Percentiles rank a stretch among this genome's conserved stretches.
Evolutionary conservation across 495 filamentous ascomycete genomes (phyloP).

Genomic region (Aspergillus saccharolyticus): DNA sequence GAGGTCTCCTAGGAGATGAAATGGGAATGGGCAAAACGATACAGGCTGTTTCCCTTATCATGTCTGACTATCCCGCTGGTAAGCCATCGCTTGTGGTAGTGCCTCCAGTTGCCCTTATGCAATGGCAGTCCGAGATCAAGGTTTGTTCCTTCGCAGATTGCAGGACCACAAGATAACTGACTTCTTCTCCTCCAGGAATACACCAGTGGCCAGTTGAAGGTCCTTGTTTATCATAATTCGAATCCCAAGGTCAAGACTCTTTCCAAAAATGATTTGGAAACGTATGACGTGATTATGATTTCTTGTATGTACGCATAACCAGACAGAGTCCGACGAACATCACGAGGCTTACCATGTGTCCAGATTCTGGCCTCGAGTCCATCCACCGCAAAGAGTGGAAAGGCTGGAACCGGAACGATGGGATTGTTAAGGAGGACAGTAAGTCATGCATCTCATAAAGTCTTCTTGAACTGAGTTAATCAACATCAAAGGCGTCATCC

Average conservation of each 20-base stretch:
- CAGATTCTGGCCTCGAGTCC: constrained; percentile 82
- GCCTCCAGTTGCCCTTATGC: constrained; percentile 92
- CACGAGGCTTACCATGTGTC: constrained; percentile 12
- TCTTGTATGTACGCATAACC: constrained; percentile 48
- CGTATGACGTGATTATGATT: constrained; percentile 91
- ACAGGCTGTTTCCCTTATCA: constrained; percentile 92
- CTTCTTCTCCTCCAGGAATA: constrained; percentile 52
- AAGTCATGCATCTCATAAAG: constrained; percentile 12
- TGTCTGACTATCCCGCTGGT: constrained; percentile 88
- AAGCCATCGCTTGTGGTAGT: constrained; percentile 83
- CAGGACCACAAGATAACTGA: background rate
- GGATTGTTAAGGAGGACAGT: constrained; percentile 74
- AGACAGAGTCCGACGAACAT: background rate
- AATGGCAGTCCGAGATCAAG: constrained; percentile 91
- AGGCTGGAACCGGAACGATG: constrained; percentile 75
- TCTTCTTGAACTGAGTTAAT: background rate
- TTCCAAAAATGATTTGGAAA: constrained; percentile 63
- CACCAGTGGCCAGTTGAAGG: constrained; percentile 82
- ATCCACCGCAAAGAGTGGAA: constrained; percentile 89
- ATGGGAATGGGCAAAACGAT: constrained; percentile 99
- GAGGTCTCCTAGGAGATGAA: constrained; percentile 88
- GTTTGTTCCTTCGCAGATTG: constrained; percentile 15
- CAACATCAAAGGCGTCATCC: constrained; percentile 52
- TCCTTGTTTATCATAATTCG: constrained; percentile 82
- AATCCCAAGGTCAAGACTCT: constrained; percentile 76